Conservation (phyloP, 495 filamentous ascomycete species). For the Durotheca rogersii region DNA sequence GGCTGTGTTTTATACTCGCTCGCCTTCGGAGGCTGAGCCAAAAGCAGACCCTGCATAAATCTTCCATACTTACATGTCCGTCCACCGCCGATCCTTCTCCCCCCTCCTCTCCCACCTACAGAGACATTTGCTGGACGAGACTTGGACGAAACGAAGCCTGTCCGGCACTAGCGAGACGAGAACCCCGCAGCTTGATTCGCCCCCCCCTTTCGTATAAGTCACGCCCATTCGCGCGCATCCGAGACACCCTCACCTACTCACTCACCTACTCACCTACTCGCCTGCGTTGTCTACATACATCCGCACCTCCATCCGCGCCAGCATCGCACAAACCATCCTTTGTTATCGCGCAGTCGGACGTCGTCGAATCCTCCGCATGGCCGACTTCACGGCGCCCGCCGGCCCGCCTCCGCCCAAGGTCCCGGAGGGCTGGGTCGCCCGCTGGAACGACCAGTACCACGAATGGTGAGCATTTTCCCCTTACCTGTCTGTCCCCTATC, state of each 20-base stretch:
- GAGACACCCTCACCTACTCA: no score
- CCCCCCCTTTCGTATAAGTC: background rate
- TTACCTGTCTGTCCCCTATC: constrained; percentile 3
- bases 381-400: constrained; percentile 65
- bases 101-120: no score
- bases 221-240: no score
- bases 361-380: constrained; percentile 50
- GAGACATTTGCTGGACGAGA: no score
- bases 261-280: no score
- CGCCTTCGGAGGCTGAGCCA: constrained; percentile 5
- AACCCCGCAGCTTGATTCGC: background rate
- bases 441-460: constrained; percentile 72
- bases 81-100: background rate
- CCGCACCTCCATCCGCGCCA: background rate
- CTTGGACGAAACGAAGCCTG: no score
- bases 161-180: background rate
- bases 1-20: background rate
- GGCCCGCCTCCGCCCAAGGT: constrained; percentile 86
- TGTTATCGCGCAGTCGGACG: constrained; percentile 15
- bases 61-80: constrained; percentile 1
- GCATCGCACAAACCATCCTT: constrained; percentile 8
- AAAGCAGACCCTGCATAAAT: constrained; percentile 3
- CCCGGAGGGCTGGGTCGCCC: constrained; percentile 84
- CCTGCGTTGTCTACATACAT: no score
- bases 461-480: constrained; percentile 63